phyloP scores from a whole-genome alignment of 2,329 filamentous ascomycete genomes.

The Salinomyces thailandicus region DNA sequence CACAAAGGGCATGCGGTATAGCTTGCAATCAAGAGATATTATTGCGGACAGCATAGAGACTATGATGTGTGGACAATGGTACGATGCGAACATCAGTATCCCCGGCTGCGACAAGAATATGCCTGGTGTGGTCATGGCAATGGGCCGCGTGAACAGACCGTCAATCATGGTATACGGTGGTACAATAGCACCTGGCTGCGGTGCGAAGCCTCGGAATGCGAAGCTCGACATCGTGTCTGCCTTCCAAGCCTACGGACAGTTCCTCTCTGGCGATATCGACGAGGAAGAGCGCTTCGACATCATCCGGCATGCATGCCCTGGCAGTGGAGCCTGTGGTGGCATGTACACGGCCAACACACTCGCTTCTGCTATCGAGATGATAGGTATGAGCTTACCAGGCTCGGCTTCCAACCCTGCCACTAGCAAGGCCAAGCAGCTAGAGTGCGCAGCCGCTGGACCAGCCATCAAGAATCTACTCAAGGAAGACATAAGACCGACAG shows the following conservation, averaged over 20 bases:
- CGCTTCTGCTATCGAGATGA: constrained; percentile 41
- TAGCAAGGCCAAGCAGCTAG: constrained; percentile 41
- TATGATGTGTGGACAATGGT: constrained; percentile 98
- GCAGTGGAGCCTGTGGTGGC: constrained; percentile 72
- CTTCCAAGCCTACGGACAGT: constrained; percentile 96
- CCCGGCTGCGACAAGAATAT: constrained; percentile 99
- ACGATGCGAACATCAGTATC: constrained; percentile 92
- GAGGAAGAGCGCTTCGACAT: constrained; percentile 91
- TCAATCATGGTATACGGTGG: constrained; percentile 97
- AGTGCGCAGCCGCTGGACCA: constrained; percentile 40
- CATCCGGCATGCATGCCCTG: constrained; percentile 82
- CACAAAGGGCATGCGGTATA: constrained; percentile 88
- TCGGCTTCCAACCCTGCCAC: constrained; percentile 42
- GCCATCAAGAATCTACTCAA: constrained; percentile 42
- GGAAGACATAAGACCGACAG: constrained; percentile 39
- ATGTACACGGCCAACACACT: constrained; percentile 53
- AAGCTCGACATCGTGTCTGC: constrained; percentile 72
- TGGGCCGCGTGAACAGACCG: constrained; percentile 88
- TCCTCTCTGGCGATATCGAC: constrained; percentile 79
- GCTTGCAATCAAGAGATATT: constrained; percentile 74
- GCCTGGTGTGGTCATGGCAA: constrained; percentile 64
- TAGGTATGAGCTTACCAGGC: constrained; percentile 42
- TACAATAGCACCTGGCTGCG: constrained; percentile 85
- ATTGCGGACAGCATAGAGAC: constrained; percentile 98
- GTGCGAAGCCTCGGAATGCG: constrained; percentile 55